These are phyloP conservation scores for Leptographium flavum DNA, from an alignment of 2,329 filamentous ascomycete species.

Conservation along the genomic window DNA sequence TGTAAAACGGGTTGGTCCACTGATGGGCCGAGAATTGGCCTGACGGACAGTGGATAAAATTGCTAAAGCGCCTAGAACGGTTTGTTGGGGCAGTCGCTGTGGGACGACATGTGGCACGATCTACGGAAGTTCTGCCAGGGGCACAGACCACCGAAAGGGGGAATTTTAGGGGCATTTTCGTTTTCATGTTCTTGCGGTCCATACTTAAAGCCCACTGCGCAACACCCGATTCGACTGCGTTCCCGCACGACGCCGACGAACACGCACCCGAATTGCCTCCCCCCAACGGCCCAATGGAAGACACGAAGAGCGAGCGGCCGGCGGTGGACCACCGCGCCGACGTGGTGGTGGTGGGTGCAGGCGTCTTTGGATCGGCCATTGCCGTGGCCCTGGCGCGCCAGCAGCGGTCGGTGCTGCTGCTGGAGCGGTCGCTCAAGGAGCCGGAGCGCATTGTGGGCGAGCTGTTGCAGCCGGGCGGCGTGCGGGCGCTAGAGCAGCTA, in stretches of 20 bases:
- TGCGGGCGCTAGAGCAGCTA: constrained; percentile 64
- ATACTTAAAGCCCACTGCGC: constrained; percentile 9
- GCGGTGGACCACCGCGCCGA: constrained; percentile 53
- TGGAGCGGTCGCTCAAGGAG: constrained; percentile 81
- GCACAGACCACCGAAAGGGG: background rate
- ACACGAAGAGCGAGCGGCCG: constrained; percentile 20
- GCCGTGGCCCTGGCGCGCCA: constrained; percentile 77
- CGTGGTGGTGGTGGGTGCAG: constrained; percentile 83
- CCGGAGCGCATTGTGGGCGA: constrained; percentile 95
- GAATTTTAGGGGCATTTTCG: background rate
- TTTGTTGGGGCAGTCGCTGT: background rate
- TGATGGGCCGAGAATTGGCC: background rate
- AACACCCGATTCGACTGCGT: background rate
- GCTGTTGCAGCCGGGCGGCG: constrained; percentile 82
- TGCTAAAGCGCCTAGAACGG: background rate
- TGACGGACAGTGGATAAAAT: background rate
- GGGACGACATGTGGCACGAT: background rate
- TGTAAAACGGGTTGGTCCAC: background rate
- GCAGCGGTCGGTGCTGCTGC: constrained; percentile 76
- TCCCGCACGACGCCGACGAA: background rate
- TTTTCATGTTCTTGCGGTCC: too few species aligned
- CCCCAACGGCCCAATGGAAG: background rate
- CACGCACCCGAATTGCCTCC: background rate
- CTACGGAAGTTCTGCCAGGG: background rate
- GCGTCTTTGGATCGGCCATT: constrained; percentile 75